Evolutionary conservation across 208 protist species (phyloP).

Genomic region (Trichomonas vaginalis): DNA sequence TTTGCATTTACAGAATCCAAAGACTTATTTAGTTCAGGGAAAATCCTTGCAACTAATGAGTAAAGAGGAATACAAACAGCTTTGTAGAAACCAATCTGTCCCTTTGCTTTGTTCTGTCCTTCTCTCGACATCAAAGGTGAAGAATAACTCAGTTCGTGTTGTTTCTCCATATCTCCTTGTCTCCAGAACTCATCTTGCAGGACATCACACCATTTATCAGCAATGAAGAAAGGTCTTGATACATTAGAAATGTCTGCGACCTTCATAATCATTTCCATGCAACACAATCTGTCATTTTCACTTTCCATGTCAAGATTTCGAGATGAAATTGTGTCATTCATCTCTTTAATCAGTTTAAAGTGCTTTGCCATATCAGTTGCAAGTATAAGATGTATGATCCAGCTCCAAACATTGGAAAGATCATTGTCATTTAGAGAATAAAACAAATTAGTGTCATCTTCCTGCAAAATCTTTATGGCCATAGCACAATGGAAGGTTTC

Average conservation of each 20-base stretch:
- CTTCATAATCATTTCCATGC: neutral
- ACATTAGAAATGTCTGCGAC: neutral
- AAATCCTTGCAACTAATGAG: neutral
- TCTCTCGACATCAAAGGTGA: neutral
- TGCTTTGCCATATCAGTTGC: conserved; percentile 9
- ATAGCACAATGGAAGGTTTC: conserved; percentile 44
- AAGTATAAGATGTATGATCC: neutral
- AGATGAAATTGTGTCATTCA: neutral
- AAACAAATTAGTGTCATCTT: conserved; percentile 30
- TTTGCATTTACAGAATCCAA: neutral
- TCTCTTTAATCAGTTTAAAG: neutral
- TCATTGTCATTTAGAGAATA: neutral
- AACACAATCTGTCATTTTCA: neutral
- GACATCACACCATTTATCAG: neutral
- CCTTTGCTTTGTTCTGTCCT: neutral
- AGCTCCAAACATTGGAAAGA: neutral
- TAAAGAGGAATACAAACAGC: neutral
- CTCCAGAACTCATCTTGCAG: neutral
- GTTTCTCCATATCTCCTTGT: neutral
- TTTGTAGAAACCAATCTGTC: neutral
- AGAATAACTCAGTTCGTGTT: neutral
- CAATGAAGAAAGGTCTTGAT: neutral
- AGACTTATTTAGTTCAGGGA: neutral
- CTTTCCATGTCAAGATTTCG: too few species aligned
- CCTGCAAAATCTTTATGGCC: conserved; percentile 25